phyloP scores from a whole-genome alignment of 208 protist genomes.

The Leishmania tropica region DNA sequence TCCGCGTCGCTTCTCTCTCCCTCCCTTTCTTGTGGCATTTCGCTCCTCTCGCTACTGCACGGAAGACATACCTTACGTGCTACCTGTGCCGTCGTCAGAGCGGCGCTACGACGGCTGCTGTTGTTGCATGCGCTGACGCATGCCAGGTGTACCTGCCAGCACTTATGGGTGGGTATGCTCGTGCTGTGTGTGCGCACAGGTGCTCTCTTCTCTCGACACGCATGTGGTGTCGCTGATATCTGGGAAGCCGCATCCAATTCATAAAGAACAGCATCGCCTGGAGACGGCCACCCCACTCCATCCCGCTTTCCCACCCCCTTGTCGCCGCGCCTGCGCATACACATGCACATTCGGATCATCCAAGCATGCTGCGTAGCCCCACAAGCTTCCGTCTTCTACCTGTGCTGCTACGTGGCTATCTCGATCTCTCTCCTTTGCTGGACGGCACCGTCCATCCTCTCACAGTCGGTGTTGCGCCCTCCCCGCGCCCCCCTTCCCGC shows the following conservation, averaged over 20 bases:
- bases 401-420: neutral
- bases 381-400: neutral
- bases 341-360: neutral
- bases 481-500: neutral
- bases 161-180: neutral
- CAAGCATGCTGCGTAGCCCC: neutral
- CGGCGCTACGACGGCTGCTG: neutral
- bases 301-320: neutral
- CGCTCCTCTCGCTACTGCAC: neutral
- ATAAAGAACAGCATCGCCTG: neutral
- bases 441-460: neutral
- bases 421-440: neutral
- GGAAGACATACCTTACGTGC: neutral
- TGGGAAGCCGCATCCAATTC: neutral
- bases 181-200: slow-evolving; percentile 6
- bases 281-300: neutral
- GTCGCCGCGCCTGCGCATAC: neutral
- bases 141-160: neutral
- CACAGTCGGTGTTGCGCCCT: neutral
- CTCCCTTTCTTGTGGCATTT: neutral
- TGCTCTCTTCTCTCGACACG: slow-evolving; percentile 6
- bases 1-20: neutral
- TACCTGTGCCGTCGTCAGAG: neutral
- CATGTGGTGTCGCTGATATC: neutral
- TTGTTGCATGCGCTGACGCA: neutral